Base-by-base conservation (phyloP, 148 eudicot genomes). In the Linanthus parryae region DNA sequence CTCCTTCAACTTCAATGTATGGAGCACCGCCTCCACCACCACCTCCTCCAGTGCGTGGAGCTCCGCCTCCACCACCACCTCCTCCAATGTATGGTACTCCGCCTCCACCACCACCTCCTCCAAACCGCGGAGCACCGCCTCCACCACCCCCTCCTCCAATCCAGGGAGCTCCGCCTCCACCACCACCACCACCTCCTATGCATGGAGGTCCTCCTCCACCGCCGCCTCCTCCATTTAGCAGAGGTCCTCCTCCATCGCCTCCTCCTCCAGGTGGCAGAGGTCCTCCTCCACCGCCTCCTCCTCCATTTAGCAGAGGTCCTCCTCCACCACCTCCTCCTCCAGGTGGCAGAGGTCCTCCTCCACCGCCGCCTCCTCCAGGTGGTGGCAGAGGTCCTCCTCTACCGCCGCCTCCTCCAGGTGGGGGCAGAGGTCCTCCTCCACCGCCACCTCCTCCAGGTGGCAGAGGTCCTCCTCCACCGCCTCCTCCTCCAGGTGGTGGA, bases 321-420 rank as follows among this genome's bases (percentile, higher is more conserved):
- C 86, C 75, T 33, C 61, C 74, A 3, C 57, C 69, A 17, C 77
- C 74, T 0, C 73, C 78, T 2, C 74, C 75, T 24, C 71, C 63
- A 23, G 13, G 36, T 12, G 25, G 17, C 45, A 52, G 71, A 15
- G 46, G 26, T 10, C 69, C 67, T 11, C 67, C 67, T 39, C 70
- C 75, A 10, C 66, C 70, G 15, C 73, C 68, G 2, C 72, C 66
- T 11, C 76, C 79, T 19, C 62, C 56, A 13, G 7, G 28, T n/a
- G 4, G 30, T 19, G 48, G 22, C 22, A 36, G 54, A 19, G 41
- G 44, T 11, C 48, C 55, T 1, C 73, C 69, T 7, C 65, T 73
- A 0, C 57, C 64, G 6, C 58, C 68, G 7, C 55, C 67, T 14
- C 67, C 67, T 3, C 71, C 71, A 4, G 11, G 12, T 7, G 1